Base-by-base conservation (phyloP, 768 basidiomycete species). In the Dioszegia crocea region DNA sequence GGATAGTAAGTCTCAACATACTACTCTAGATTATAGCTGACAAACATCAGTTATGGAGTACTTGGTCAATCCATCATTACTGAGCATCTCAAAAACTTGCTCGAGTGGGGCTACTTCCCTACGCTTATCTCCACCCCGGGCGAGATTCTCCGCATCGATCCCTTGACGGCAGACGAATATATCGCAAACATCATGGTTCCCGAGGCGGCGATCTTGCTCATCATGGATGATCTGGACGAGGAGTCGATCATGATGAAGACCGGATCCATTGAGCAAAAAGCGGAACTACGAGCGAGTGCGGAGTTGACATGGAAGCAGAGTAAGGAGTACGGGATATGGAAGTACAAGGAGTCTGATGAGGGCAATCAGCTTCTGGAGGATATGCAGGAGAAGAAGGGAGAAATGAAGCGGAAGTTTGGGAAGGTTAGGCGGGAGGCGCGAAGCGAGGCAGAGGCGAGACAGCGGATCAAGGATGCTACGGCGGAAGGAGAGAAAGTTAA, bases 141-240 rank as follows among this genome's bases (percentile, higher is more conserved):
- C 23, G 26, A 30, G 30, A 27, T 31, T 2, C 39, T 56, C 1
- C 1, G 21, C 4, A 26, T 43, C 50, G 30, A 47, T 46, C 74
- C 93, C 0, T 82, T 97, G 23, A 83, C 84, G 1, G 80, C 85
- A 0, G 82, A 84, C 31, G 86, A 90, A 58, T 94, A 92, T 70
- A 81, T 91, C 36, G 85, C 87, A 38, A 85, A 86, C 16, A 82
- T 97, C 29, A 82, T 98, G n/a, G 85, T 97, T 2, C 94, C 94
- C 1, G 93, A 97, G 77, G 84, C 87, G 0, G 89, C 87, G 0
- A 80, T 87, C 39, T 80, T 82, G 23, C 83, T 98, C n/a, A 89
- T 97, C 60, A 84, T 84, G 80, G 81, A 87, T 58, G 92, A 98
- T 71, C 67, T 76, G 40, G 80, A 80, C 2, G 79, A 76, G 11